A percentile compares a stretch with the other conserved stretches of the same genome.
These are phyloP conservation scores for Margaritispora aquatica DNA, from an alignment of 495 filamentous ascomycete genomes.

Conservation along the genomic window DNA sequence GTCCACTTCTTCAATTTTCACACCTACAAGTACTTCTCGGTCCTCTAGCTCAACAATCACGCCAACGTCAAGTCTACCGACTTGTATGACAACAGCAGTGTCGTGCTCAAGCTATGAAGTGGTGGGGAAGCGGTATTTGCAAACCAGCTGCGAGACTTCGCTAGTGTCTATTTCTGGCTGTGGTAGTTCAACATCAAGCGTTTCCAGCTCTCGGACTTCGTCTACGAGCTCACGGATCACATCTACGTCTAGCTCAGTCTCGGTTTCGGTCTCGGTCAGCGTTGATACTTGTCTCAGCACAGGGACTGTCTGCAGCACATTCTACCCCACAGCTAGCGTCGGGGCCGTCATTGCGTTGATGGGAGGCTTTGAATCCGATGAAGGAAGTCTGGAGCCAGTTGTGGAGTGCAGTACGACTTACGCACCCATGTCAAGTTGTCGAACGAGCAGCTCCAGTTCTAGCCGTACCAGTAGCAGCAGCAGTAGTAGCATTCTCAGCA, in stretches of 20 bases:
- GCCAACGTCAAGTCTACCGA: not conserved
- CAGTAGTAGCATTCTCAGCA: not conserved
- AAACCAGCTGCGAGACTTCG: not conserved
- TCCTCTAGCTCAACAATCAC: not conserved
- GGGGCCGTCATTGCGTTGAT: not conserved
- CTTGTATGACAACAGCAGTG: not conserved
- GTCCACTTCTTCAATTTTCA: not conserved
- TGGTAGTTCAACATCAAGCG: not conserved
- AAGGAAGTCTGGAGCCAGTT: not conserved
- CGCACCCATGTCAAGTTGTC: not conserved
- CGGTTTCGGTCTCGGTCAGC: not conserved
- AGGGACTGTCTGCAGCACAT: not conserved
- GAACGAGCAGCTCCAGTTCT: not conserved
- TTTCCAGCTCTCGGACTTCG: not conserved
- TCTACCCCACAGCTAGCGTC: not conserved
- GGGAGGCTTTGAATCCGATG: not conserved
- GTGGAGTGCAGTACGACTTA: not conserved
- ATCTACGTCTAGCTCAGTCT: not conserved
- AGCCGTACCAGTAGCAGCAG: not conserved
- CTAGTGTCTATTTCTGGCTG: constrained; percentile 4
- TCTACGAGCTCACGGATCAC: not conserved
- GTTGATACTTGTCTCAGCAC: not conserved
- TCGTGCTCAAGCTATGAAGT: not conserved
- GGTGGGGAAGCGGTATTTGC: not conserved
- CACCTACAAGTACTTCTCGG: not conserved